Percentiles rank a stretch among this genome's conserved stretches.
Conservation (phyloP, 2,329 filamentous ascomycete species). For the Penicillium decumbens region DNA sequence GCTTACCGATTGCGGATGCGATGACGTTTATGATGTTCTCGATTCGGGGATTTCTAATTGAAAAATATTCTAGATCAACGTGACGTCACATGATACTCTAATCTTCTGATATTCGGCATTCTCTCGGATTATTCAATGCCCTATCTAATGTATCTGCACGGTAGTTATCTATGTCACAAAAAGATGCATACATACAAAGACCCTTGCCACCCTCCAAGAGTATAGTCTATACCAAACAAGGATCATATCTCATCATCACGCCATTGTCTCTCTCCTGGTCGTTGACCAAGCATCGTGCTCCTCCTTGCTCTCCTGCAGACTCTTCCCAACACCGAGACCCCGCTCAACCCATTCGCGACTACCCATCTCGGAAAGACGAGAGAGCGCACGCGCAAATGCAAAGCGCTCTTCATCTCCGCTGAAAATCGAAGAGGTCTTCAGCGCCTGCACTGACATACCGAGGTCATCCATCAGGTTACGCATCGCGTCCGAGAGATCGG, state of each 20-base stretch:
- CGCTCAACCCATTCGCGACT: conserved; percentile 92
- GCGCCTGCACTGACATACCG: conserved; percentile 73
- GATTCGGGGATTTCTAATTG: neutral
- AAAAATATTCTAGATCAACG: neutral
- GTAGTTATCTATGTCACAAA: neutral
- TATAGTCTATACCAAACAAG: neutral
- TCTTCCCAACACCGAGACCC: conserved; percentile 52
- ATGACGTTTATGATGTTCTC: neutral
- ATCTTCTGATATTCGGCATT: neutral
- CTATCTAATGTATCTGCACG: neutral
- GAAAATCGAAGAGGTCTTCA: conserved; percentile 84
- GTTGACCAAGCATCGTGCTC: conserved; percentile 48
- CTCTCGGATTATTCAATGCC: neutral
- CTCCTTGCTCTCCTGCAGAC: conserved; percentile 40
- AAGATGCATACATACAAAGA: neutral
- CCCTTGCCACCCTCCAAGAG: neutral
- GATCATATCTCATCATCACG: conserved; percentile 48
- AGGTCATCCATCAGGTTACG: conserved; percentile 81
- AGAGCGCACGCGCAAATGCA: conserved; percentile 86
- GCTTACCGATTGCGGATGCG: neutral
- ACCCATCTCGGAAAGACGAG: conserved; percentile 84
- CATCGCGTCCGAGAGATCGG: conserved; percentile 64
- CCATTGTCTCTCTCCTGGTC: conserved; percentile 47
- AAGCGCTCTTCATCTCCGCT: conserved; percentile 94
- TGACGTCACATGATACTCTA: neutral